Conservation (phyloP, 441 rosid genomes). For the Heliophila coronopifolia region DNA sequence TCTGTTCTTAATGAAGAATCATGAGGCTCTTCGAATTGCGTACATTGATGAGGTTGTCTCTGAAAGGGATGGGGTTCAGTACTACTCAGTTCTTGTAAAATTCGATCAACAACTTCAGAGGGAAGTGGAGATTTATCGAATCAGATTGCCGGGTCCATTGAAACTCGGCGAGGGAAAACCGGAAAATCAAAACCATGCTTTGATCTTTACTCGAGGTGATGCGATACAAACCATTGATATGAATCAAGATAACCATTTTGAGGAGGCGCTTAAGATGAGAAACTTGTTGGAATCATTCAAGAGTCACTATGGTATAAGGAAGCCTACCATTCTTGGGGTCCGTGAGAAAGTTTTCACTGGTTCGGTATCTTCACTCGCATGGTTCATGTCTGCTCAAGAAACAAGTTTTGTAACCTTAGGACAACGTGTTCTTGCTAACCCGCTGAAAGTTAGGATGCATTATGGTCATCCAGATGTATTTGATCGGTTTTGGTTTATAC, state of each 20-base stretch:
- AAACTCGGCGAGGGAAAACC: conserved; percentile 99
- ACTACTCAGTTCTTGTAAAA: too few species aligned
- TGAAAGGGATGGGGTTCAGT: too few species aligned
- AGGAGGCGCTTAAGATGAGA: conserved; percentile 97
- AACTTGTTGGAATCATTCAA: conserved; percentile 92
- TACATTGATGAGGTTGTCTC: conserved; percentile 85
- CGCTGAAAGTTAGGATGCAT: conserved; percentile 98
- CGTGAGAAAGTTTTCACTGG: conserved; percentile 98
- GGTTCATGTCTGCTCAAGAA: conserved; percentile 96
- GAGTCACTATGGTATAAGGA: conserved; percentile 72
- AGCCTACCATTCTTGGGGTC: conserved; percentile 96
- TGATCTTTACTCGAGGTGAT: conserved; percentile 94
- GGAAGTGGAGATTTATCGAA: conserved; percentile 95
- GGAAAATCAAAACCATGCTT: conserved; percentile 98
- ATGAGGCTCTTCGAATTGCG: conserved; percentile 97
- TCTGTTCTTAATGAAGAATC: conserved; percentile 93
- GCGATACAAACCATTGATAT: conserved; percentile 98
- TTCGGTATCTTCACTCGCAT: conserved; percentile 98
- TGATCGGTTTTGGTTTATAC: conserved; percentile 92
- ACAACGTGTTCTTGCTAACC: conserved; percentile 92
- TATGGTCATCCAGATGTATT: conserved; percentile 99
- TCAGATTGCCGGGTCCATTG: conserved; percentile 94
- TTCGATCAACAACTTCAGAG: too few species aligned
- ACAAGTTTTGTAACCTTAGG: conserved; percentile 94
- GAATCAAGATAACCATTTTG: conserved; percentile 99